Base-by-base conservation (phyloP, 2,329 filamentous ascomycete genomes). In the Cercospora sojina region DNA sequence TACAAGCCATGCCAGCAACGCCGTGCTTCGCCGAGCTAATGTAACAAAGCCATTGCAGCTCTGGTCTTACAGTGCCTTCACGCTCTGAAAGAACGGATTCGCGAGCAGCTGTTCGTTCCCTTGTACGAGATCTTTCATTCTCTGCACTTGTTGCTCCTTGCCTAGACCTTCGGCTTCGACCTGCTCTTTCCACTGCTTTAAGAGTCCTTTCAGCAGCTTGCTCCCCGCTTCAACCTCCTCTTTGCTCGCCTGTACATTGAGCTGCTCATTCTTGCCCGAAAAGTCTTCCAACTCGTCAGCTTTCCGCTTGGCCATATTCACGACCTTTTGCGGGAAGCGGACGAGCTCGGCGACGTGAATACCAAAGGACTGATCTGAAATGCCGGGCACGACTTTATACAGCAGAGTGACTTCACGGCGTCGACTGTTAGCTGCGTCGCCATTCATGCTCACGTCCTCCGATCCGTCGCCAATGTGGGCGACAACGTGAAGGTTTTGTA, bases 231-330 rank as follows among this genome's bases (percentile, higher is more conserved):
- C 93, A 0, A 98, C 91, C 72, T 99, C 93, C 70, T 93, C 86
- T 74, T 92, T 93, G 70, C 86, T 90, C 76, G 92, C 92, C 71
- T 86, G 81, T 51, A 85, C 79, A n/a, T 67, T 63, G 38, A 51
- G 18, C 7, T 83, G 76, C 53, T 85, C 76, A 20, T 79, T 84
- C 80, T 93, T 93, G 59, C 87, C 87, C 0, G 91, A 91, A 74
- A 99, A 99, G 78, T 99, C 95, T 78, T 99, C 95, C 38, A 99
- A 85, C 83, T 99, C 96, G 78, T 98, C 95, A 0, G 95, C 95
- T 82, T 99, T 99, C 73, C 95, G 88, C 81, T 96, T 96, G n/a
- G 95, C 95, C 96, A 99, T 99, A 70, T 93, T 92, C 67, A 99
- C 91, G 16, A 99, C 96, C 81, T 99, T 99, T 73, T 92, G 90